Evolutionary conservation across 495 filamentous ascomycete species (phyloP), one percentile per base, ranked within the genome.

Genomic region (Aspergillus olivimuriae): DNA sequence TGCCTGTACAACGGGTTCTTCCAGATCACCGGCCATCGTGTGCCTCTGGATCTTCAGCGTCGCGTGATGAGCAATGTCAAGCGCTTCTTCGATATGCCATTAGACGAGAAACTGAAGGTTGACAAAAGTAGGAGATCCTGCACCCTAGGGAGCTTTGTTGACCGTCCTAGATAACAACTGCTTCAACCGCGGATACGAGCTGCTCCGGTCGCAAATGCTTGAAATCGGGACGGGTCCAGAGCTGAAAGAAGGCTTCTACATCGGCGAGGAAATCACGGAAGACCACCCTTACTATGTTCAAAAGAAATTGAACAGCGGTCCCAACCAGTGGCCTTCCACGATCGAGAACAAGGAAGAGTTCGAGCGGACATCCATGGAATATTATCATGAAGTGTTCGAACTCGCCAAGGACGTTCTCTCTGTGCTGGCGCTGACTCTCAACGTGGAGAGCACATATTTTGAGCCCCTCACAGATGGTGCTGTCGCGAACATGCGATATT

Each of bases 21-120:
- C 52, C 70, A 74, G 44, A 60, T 71, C 39, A 66, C 49, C 6
- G 66, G 66, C 49, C 73, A 77, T 42, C 65, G 68, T 34, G 57
- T 77, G 4, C 55, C 61, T 8, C 28, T 56, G 24, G 56, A 60
- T 1, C 43, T 67, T 2, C 63, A 67, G 46, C 39, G 22, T 0
- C 53, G 53, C 0, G 61, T 64, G 1, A 62, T 67, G 61, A 16
- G 47, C 19, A 62, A 59, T 40, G 65, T 71, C 0, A 65, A 70
- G 43, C 58, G 60, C 1, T 70, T 81, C 36, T 81, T 80, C 42
- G 60, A 62, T 6, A 58, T 77, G 0, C 69, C 75, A 1, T 41
- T 74, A 15, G 74, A 75, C 20, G 68, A 77, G 46, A 79, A 79
- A 52, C 46, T 68, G 32, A 56, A 67, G 30, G 58, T 76, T 33